Evolutionary conservation across 495 filamentous ascomycete species (phyloP).

Genomic region (Talaromyces ruber): DNA sequence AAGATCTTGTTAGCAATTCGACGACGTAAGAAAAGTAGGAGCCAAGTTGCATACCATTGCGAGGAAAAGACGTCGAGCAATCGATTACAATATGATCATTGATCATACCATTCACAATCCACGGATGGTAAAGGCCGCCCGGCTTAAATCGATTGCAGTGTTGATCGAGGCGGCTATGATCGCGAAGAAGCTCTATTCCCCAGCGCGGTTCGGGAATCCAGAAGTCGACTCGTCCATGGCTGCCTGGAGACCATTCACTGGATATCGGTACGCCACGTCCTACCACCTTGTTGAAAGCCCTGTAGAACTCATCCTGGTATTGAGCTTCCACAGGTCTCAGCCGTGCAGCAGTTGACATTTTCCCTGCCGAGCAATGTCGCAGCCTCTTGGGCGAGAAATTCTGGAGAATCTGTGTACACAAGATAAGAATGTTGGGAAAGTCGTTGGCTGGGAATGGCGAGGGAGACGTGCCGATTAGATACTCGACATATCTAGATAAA

Average conservation of each 20-base stretch:
- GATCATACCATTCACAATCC: slow-evolving; percentile 5
- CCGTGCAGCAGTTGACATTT: slow-evolving; percentile 9
- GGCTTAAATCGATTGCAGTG: slow-evolving; percentile 1
- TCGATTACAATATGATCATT: slow-evolving; percentile 8
- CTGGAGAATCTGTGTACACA: slow-evolving; percentile 1
- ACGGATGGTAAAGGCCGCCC: slow-evolving; percentile 4
- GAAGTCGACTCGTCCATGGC: no score
- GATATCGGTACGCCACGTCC: not conserved
- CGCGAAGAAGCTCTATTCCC: no score
- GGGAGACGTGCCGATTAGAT: not conserved
- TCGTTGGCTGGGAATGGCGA: not conserved
- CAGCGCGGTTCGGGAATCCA: no score
- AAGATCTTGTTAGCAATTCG: slow-evolving; percentile 6
- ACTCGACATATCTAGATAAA: slow-evolving; percentile 2
- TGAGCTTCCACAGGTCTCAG: slow-evolving; percentile 4
- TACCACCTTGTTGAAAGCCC: not conserved
- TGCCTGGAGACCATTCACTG: no score
- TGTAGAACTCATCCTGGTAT: slow-evolving; percentile 12
- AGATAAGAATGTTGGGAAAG: slow-evolving; percentile 4
- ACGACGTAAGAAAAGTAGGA: not conserved
- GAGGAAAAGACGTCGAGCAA: slow-evolving; percentile 7
- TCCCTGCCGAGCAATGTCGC: not conserved
- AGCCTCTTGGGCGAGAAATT: not conserved
- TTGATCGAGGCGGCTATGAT: no score
- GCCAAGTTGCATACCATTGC: not conserved